Percentiles rank a stretch among this genome's conserved stretches.
Conservation (phyloP, 1,139 yeast genomes). For the Candida neerlandica region DNA sequence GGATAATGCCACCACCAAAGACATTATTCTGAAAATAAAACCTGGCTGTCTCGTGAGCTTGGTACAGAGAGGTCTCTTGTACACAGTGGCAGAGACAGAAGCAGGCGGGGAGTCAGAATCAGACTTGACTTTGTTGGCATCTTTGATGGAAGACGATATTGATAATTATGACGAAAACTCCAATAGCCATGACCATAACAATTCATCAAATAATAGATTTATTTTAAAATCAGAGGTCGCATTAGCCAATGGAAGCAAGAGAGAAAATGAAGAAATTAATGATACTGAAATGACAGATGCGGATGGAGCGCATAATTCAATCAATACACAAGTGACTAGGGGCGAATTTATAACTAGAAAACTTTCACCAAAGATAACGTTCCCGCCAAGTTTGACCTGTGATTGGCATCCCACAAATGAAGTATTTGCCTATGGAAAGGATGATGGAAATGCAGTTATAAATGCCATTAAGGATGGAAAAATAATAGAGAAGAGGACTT, state of each 20-base stretch:
- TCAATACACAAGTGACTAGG: not conserved
- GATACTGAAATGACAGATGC: constrained; percentile 13
- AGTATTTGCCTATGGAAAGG: constrained; percentile 43
- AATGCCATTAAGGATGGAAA: constrained; percentile 33
- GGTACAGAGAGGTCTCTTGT: constrained; percentile 84
- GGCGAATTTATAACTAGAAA: constrained; percentile 24
- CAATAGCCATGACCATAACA: constrained; percentile 4
- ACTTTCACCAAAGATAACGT: constrained; percentile 25
- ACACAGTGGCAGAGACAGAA: constrained; percentile 44
- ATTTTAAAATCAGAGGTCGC: constrained; percentile 22
- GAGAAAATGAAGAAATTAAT: constrained; percentile 21
- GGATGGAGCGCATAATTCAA: constrained; percentile 8
- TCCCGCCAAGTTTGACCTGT: constrained; percentile 32
- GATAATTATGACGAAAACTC: constrained; percentile 10
- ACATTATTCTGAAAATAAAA: constrained; percentile 49
- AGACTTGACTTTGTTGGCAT: constrained; percentile 32
- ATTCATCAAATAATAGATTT: constrained; percentile 12
- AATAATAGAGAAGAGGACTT: constrained; percentile 38
- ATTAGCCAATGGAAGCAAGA: constrained; percentile 10
- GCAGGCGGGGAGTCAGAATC: constrained; percentile 22
- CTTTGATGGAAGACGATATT: constrained; percentile 29
- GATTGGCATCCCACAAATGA: constrained; percentile 45
- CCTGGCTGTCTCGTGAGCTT: constrained; percentile 80
- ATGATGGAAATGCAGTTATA: constrained; percentile 37
- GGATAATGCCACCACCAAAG: constrained; percentile 36